These are phyloP conservation scores for Phlyctochytrium arcticum DNA, from an alignment of 192 early-diverging fungal species.

Conservation along the genomic window DNA sequence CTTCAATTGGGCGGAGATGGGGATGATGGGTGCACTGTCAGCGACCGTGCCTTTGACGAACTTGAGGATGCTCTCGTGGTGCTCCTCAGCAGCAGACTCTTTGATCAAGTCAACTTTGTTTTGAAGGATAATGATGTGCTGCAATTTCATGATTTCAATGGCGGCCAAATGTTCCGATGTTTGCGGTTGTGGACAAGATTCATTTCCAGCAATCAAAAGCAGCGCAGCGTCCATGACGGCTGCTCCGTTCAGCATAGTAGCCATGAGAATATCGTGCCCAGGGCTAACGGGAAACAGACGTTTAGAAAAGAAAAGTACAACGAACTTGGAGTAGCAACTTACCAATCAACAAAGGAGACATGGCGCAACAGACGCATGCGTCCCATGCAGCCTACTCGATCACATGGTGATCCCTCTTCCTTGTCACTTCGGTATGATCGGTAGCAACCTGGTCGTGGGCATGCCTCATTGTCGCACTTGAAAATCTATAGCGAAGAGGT, in stretches of 20 bases:
- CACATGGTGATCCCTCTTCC: slow-evolving; percentile 85
- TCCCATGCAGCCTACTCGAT: slow-evolving; percentile 79
- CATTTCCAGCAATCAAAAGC: slow-evolving; percentile 96
- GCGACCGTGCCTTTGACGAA: slow-evolving; percentile 96
- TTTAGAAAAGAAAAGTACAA: slow-evolving; percentile 1
- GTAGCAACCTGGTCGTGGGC: slow-evolving; percentile 96
- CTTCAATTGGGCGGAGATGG: slow-evolving; percentile 97
- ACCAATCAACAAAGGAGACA: slow-evolving; percentile 1
- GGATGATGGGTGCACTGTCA: slow-evolving; percentile 91
- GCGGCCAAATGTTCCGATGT: slow-evolving; percentile 98
- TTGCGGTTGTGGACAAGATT: slow-evolving; percentile 98
- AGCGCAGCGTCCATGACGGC: slow-evolving; percentile 99
- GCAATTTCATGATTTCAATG: slow-evolving; percentile 97
- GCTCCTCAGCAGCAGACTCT: slow-evolving; percentile 83
- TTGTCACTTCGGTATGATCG: slow-evolving; percentile 77
- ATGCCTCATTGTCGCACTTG: slow-evolving; percentile 90
- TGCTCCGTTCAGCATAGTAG: slow-evolving; percentile 95
- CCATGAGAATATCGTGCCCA: slow-evolving; percentile 99
- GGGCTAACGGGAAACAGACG: slow-evolving; percentile 96
- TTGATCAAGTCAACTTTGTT: slow-evolving; percentile 99
- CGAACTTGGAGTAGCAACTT: background rate
- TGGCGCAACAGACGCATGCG: slow-evolving; percentile 77
- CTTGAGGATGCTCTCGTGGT: slow-evolving; percentile 84
- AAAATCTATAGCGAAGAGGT: slow-evolving; percentile 64
- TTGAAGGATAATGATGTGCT: slow-evolving; percentile 95